Evolutionary conservation across 257 asterid genomes (phyloP).

Genomic region (Anisodus acutangulus): DNA sequence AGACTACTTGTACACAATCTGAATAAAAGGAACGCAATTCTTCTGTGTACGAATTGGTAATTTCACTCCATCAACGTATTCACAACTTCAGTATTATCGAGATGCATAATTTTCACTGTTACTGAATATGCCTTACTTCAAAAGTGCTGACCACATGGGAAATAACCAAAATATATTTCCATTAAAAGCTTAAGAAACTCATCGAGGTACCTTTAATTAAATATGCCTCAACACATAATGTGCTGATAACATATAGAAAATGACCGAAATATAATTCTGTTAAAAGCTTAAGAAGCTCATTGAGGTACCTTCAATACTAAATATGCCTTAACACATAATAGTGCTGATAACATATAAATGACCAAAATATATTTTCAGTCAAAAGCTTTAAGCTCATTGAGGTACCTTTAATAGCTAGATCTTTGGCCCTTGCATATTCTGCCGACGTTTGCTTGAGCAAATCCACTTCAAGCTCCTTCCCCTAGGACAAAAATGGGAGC

Average conservation of each 20-base stretch:
- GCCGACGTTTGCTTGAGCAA: constrained; percentile 64
- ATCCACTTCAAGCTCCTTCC: constrained; percentile 77
- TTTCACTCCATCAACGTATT: not conserved
- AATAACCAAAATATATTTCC: constrained; percentile 2
- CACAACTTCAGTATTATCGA: not conserved
- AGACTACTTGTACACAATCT: not conserved
- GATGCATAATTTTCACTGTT: not conserved
- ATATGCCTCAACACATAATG: not conserved
- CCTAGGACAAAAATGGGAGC: constrained; percentile 41
- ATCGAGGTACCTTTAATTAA: not conserved
- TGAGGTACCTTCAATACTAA: not conserved
- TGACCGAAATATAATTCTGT: not conserved
- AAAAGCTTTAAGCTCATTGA: constrained; percentile 11
- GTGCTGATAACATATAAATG: not conserved
- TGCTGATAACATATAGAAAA: not conserved
- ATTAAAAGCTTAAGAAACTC: not conserved
- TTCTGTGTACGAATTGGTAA: not conserved
- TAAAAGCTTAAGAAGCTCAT: constrained; percentile 1
- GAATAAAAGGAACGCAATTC: not conserved
- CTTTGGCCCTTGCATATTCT: constrained; percentile 85
- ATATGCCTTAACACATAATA: not conserved
- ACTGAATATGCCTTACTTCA: not conserved
- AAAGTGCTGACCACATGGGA: not conserved
- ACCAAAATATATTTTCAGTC: not conserved
- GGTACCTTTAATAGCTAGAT: constrained; percentile 72